Conservation (phyloP, 257 asterid species). For the Solanum ahanhuiri region DNA sequence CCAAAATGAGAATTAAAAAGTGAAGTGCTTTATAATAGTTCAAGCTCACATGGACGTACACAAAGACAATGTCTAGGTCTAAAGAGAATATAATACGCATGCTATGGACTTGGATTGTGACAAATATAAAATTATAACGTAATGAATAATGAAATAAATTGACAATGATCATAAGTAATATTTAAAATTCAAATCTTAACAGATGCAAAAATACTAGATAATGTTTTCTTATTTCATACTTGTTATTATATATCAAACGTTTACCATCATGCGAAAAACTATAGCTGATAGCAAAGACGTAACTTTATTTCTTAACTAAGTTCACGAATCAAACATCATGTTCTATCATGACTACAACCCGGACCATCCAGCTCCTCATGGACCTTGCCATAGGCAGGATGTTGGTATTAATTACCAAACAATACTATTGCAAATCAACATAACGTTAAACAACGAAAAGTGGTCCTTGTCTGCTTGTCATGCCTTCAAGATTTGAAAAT, state of each 20-base stretch:
- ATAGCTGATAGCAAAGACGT: too few species aligned
- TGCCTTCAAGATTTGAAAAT: neutral
- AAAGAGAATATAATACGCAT: too few species aligned
- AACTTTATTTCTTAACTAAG: too few species aligned
- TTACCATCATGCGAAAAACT: too few species aligned
- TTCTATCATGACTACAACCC: neutral
- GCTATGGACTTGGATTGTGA: neutral
- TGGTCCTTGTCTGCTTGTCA: neutral
- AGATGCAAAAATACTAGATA: neutral
- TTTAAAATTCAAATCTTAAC: neutral
- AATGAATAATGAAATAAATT: too few species aligned
- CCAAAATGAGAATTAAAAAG: neutral
- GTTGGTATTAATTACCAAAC: too few species aligned
- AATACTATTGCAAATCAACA: neutral
- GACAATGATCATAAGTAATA: too few species aligned
- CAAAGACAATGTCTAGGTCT: neutral
- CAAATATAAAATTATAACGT: neutral
- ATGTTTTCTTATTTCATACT: neutral
- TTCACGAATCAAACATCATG: neutral
- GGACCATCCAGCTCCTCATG: accelerated
- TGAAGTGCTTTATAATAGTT: neutral
- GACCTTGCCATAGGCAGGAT: too few species aligned
- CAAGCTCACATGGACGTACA: neutral
- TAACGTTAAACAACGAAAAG: neutral
- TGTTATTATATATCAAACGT: too few species aligned